Conservation (phyloP, 2,329 filamentous ascomycete species). For the Tolypocladium album region DNA sequence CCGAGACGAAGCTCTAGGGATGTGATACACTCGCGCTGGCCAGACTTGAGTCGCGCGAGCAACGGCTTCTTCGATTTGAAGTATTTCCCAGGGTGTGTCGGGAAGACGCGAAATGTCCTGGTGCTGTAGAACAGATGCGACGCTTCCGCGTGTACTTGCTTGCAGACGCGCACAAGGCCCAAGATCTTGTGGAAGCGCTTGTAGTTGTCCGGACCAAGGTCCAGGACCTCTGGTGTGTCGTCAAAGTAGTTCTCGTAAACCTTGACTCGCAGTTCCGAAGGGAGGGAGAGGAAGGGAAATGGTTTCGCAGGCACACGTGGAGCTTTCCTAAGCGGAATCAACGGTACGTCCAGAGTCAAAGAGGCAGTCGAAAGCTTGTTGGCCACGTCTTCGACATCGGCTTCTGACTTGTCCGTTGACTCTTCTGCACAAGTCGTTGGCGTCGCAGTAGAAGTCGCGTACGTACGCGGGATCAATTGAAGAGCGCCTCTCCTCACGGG, state of each 20-base stretch:
- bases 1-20: slow-evolving; percentile 61
- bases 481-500: slow-evolving; percentile 7
- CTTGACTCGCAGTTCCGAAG: slow-evolving; percentile 57
- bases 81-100: slow-evolving; percentile 50
- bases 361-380: slow-evolving; percentile 29
- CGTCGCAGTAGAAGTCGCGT: slow-evolving; percentile 18
- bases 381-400: slow-evolving; percentile 29
- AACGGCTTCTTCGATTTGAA: slow-evolving; percentile 67
- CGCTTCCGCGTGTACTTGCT: slow-evolving; percentile 51
- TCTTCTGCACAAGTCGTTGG: slow-evolving; percentile 24
- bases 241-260: slow-evolving; percentile 57
- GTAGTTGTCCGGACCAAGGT: slow-evolving; percentile 57
- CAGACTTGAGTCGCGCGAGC: slow-evolving; percentile 51
- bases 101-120: slow-evolving; percentile 55
- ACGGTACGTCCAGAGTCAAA: slow-evolving; percentile 30
- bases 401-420: slow-evolving; percentile 24
- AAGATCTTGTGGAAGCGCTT: slow-evolving; percentile 50
- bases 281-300: slow-evolving; percentile 58
- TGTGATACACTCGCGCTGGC: slow-evolving; percentile 48
- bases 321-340: slow-evolving; percentile 19
- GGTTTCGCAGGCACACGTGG: slow-evolving; percentile 25
- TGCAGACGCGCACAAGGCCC: slow-evolving; percentile 49
- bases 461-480: slow-evolving; percentile 20
- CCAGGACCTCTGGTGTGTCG: slow-evolving; percentile 42
- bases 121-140: slow-evolving; percentile 55